Conservation (phyloP, 2,329 filamentous ascomycete genomes). For the Fonsecaea multimorphosa region DNA sequence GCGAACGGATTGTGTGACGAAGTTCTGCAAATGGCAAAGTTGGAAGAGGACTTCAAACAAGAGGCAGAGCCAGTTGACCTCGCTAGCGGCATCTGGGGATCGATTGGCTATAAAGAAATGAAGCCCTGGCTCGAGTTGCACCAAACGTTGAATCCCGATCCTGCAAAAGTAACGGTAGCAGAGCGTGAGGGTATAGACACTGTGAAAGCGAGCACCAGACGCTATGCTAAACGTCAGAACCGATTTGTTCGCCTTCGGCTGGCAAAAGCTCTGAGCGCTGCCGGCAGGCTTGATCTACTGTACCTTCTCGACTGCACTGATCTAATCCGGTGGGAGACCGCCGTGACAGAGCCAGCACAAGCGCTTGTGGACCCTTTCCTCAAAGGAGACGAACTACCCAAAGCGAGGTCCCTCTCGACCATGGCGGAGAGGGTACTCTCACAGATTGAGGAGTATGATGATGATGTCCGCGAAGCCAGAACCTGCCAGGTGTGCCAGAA, state of each 20-base stretch:
- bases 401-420: slow-evolving; percentile 63
- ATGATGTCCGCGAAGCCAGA: slow-evolving; percentile 56
- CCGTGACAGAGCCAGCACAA: slow-evolving; percentile 71
- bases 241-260: slow-evolving; percentile 88
- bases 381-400: slow-evolving; percentile 59
- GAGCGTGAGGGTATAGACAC: slow-evolving; percentile 65
- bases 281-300: slow-evolving; percentile 62
- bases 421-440: slow-evolving; percentile 63
- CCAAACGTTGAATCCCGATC: slow-evolving; percentile 29
- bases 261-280: slow-evolving; percentile 68
- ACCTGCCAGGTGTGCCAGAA: slow-evolving; percentile 74
- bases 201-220: slow-evolving; percentile 81
- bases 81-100: slow-evolving; percentile 89
- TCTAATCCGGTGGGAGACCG: slow-evolving; percentile 63
- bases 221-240: slow-evolving; percentile 84
- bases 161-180: slow-evolving; percentile 1
- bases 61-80: slow-evolving; percentile 68
- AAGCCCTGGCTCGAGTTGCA: slow-evolving; percentile 67
- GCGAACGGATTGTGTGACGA: slow-evolving; percentile 68
- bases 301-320: slow-evolving; percentile 85
- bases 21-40: slow-evolving; percentile 51
- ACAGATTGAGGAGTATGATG: slow-evolving; percentile 59
- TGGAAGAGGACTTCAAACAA: slow-evolving; percentile 45
- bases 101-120: slow-evolving; percentile 95
- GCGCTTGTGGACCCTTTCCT: slow-evolving; percentile 70